Conservation (phyloP, 768 basidiomycete genomes). For the Calvatia gigantea region DNA sequence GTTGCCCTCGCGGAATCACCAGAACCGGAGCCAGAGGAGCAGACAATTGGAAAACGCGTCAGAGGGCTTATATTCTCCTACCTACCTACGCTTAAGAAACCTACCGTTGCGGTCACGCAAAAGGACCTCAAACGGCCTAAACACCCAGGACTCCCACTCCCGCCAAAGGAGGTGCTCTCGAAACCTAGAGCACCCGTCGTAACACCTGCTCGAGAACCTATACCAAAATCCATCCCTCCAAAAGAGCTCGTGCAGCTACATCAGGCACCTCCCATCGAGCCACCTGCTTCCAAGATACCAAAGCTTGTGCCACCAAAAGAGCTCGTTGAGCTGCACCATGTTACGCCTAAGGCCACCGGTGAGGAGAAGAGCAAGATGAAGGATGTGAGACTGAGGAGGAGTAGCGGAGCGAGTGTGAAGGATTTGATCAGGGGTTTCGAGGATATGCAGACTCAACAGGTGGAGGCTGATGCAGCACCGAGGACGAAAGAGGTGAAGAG, state of each 20-base stretch:
- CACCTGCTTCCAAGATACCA: conserved; percentile 40
- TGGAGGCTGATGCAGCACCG: conserved; percentile 22
- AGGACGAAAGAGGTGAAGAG: conserved; percentile 25
- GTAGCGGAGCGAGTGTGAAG: conserved; percentile 69
- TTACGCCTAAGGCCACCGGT: conserved; percentile 28
- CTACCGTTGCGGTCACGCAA: conserved; percentile 20
- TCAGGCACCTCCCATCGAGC: conserved; percentile 42
- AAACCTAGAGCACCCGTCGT: conserved; percentile 51
- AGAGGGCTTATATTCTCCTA: conserved; percentile 62
- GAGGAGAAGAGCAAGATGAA: conserved; percentile 14
- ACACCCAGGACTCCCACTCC: conserved; percentile 46
- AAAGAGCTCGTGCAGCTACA: conserved; percentile 66
- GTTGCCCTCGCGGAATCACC: not conserved
- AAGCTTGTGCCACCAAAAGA: conserved; percentile 36
- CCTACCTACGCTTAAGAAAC: conserved; percentile 47
- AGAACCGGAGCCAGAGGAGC: conserved; percentile 12
- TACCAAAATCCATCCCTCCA: conserved; percentile 44
- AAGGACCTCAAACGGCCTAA: conserved; percentile 19
- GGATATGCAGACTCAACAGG: conserved; percentile 27
- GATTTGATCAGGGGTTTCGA: conserved; percentile 69
- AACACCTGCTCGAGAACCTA: conserved; percentile 54
- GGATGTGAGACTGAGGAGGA: conserved; percentile 54
- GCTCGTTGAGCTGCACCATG: conserved; percentile 52
- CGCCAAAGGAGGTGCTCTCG: conserved; percentile 48
- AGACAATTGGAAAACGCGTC: conserved; percentile 46